Evolutionary conservation across 345 rosid species (phyloP), one percentile per base, ranked within the genome.

Genomic region (Diplotaxis tenuifolia): DNA sequence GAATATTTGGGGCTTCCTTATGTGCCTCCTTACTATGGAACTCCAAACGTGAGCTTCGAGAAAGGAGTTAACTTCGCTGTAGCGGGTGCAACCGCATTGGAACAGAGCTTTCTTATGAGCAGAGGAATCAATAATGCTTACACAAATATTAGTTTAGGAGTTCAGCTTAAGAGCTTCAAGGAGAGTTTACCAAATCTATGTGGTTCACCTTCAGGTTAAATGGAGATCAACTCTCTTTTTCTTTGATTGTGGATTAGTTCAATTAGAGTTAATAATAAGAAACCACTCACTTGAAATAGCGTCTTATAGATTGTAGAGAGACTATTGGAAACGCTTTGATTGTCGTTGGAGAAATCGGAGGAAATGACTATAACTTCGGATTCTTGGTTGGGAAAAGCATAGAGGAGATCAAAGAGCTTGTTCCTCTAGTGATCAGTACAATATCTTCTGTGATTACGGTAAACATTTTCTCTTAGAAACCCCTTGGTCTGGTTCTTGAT

Each of bases 311-410:
- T 18, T 82, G 86, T 72, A 54, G 4, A 3, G 67, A 81, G 9
- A 53, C 67, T 27, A 75, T 87, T 0, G 9, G 61, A 0, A 69
- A 52, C 34, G 83, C 89, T 8, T 60, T 87, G 75, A 52, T 87
- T 36, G 63, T 82, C 1, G 19, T 83, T 62, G 91, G 91, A 79
- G 89, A 83, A 62, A 85, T 87, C 2, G 87, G 91, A 56, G 86
- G 89, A 19, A 87, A 87, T n/a, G 89, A 85, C 32, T 82, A 79
- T 63, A 74, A 80, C 40, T 19, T 68, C 15, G 74, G 71, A 0
- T 65, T 85, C 60, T 5, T 68, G 2, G 16, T 9, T 16, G 72
- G 83, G 3, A 77, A 60, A 67, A 65, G 38, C 42, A 7, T 27
- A 1, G 59, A 75, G 18, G 80, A 62, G 57, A 23, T 73, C 1